These are phyloP conservation scores for Erysimum cheiri DNA, from an alignment of 441 rosid genomes.

Conservation along the genomic window DNA sequence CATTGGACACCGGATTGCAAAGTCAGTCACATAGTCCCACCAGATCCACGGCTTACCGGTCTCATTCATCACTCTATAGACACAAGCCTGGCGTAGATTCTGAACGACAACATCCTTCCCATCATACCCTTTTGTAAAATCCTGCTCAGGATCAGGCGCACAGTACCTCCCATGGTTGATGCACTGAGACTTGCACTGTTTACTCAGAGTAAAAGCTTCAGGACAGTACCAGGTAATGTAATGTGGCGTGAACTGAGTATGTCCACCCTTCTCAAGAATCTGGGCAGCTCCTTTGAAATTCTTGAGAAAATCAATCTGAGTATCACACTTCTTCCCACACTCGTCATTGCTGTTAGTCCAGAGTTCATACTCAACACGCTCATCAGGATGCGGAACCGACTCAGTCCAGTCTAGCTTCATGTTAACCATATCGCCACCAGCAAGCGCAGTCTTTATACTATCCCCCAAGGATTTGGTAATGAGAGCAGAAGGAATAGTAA, in stretches of 20 bases:
- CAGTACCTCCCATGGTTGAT: slow-evolving; percentile 65
- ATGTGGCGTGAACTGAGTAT: slow-evolving; percentile 61
- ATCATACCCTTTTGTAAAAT: slow-evolving; percentile 59
- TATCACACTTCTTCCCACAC: slow-evolving; percentile 63
- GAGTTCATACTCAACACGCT: slow-evolving; percentile 61
- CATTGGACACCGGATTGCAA: slow-evolving; percentile 63
- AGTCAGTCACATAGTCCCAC: slow-evolving; percentile 69
- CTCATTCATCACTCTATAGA: slow-evolving; percentile 57
- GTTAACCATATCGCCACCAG: slow-evolving; percentile 54
- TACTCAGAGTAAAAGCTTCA: slow-evolving; percentile 57
- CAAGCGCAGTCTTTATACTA: slow-evolving; percentile 50
- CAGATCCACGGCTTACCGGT: slow-evolving; percentile 58
- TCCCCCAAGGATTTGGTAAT: slow-evolving; percentile 55
- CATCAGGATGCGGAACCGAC: slow-evolving; percentile 64
- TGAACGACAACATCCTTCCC: slow-evolving; percentile 63
- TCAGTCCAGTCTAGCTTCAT: slow-evolving; percentile 65
- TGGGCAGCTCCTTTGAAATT: slow-evolving; percentile 62
- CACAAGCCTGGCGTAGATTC: slow-evolving; percentile 59
- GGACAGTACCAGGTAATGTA: slow-evolving; percentile 66
- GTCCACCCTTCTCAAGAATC: slow-evolving; percentile 61
- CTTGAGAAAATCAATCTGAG: slow-evolving; percentile 60
- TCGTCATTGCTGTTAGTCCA: slow-evolving; percentile 64
- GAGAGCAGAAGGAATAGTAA: slow-evolving; percentile 63
- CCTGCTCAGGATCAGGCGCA: slow-evolving; percentile 67
- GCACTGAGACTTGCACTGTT: slow-evolving; percentile 66